phyloP scores from a whole-genome alignment of 352 stramenopile genomes.

The Phytophthora multivora region DNA sequence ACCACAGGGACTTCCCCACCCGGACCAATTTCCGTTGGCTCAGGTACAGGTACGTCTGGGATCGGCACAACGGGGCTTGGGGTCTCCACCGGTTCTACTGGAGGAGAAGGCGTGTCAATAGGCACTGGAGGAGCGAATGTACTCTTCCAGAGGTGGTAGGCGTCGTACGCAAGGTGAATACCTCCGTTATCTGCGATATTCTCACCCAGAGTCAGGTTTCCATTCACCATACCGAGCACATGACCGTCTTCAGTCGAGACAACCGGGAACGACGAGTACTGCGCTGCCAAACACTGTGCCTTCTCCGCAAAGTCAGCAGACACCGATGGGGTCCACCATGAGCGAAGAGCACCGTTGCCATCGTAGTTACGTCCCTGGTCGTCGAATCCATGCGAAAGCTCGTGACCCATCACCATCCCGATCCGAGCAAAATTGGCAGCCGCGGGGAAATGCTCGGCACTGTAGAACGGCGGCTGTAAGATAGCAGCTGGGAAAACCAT shows the following conservation, averaged over 20 bases:
- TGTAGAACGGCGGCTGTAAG: conserved; percentile 85
- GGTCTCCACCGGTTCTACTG: neutral
- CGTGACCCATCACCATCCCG: conserved; percentile 93
- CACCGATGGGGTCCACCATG: conserved; percentile 90
- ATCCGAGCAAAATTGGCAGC: conserved; percentile 94
- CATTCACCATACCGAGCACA: conserved; percentile 77
- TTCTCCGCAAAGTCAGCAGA: conserved; percentile 54
- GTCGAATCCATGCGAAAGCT: conserved; percentile 95
- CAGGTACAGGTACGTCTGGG: neutral
- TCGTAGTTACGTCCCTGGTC: conserved; percentile 92
- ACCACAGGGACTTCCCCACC: conserved; percentile 2
- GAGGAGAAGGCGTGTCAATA: conserved; percentile 2
- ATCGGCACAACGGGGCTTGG: too few relatives aligned
- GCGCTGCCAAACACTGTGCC: conserved; percentile 55
- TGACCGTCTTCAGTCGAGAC: conserved; percentile 38
- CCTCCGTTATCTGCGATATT: conserved; percentile 93
- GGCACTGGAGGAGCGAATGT: conserved; percentile 17
- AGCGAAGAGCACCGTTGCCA: conserved; percentile 81
- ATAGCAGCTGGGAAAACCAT: conserved; percentile 95
- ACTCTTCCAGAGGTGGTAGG: conserved; percentile 69
- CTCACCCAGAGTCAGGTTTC: conserved; percentile 91
- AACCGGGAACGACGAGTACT: conserved; percentile 69
- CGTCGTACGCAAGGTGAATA: conserved; percentile 83
- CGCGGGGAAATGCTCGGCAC: conserved; percentile 72
- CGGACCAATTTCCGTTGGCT: neutral